These are phyloP conservation scores for Rhododendron kiyosumense DNA, from an alignment of 148 eudicot genomes.

Conservation along the genomic window DNA sequence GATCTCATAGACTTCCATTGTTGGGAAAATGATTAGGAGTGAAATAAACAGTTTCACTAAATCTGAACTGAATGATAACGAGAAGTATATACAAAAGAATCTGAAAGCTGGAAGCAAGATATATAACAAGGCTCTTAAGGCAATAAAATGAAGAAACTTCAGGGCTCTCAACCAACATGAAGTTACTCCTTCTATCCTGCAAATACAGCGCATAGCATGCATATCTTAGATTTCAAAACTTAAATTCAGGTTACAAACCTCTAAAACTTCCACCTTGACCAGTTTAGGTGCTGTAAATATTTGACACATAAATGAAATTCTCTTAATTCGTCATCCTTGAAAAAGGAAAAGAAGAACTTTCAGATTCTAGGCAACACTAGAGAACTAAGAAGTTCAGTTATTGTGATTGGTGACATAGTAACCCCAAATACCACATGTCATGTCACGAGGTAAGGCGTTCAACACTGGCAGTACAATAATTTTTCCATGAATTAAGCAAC, in stretches of 20 bases:
- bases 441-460: background rate
- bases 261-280: background rate
- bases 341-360: background rate
- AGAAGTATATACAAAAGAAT: background rate
- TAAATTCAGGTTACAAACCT: background rate
- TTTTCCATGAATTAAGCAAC: background rate
- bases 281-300: background rate
- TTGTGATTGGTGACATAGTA: background rate
- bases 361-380: background rate
- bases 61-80: background rate
- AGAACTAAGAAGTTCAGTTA: background rate
- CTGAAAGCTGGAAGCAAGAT: background rate
- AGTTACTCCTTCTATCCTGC: background rate
- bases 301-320: background rate
- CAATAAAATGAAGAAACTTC: background rate
- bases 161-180: background rate
- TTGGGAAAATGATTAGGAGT: background rate
- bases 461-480: background rate
- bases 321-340: background rate
- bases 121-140: background rate
- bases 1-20: background rate
- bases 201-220: background rate
- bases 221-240: background rate
- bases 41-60: background rate
- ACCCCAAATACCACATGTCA: background rate